Base-by-base conservation (phyloP, 208 protist genomes). In the Naegleria fowleri region DNA sequence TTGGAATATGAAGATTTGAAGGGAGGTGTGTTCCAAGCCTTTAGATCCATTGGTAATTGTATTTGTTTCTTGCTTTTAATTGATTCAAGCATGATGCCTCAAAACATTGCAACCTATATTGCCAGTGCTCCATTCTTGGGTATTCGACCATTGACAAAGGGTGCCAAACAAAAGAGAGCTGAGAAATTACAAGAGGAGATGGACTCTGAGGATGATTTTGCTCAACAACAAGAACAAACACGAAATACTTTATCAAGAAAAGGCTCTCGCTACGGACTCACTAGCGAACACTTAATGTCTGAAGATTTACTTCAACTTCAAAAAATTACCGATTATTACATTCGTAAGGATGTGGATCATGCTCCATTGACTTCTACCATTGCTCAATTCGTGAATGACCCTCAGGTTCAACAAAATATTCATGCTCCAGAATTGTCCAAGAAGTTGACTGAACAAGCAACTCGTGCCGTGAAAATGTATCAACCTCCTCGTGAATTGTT, bases 1-100 rank as follows among this genome's bases (percentile, higher is more conserved):
- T 58, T 86, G 9, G 85, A 59, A n/a, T 96, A 96, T 84, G 88
- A 92, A 0, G 93, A 95, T 83, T 75, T 96, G n/a, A 83, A 94
- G 79, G 55, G 92, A 39, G 93, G 94, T 86, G 95, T 96, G 6
- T 91, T 96, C 33, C 94, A 95, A 59, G 67, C 38, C 58, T 95
- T 96, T 86, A 90, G 94, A 43, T 91, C 93, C 84, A 86, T 95
- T 29, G 95, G 95, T 58, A 96, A 96, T 79, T 89, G 43, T 33
- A 88, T 96, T 39, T 40, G 92, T 22, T 92, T 96, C 76, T 52
- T 95, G 25, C 55, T 91, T 15, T 15, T 95, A 16, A 87, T 96
- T 19, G 94, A 96, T 36, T 43, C 59, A 22, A 33, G 52, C 29
- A 22, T 22, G 7, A 15, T 33, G 6, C 16, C 9, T 48, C n/a